Conservation (phyloP, 1,139 yeast genomes). For the Yamadazyma blattariae region DNA sequence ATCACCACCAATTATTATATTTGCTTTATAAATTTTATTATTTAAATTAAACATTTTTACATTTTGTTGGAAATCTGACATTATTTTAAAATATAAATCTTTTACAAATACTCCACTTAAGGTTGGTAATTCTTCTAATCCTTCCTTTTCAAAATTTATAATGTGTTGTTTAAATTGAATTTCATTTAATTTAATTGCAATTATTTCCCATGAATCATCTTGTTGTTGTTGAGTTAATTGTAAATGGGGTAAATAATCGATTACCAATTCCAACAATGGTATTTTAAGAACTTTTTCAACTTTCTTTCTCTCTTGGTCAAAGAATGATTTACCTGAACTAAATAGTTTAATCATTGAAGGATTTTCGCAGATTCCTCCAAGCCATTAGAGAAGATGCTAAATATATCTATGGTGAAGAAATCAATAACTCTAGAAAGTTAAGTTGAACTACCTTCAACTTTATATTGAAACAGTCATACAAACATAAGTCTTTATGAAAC, state of each 20-base stretch:
- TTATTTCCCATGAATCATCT: constrained; percentile 34
- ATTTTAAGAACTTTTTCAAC: constrained; percentile 23
- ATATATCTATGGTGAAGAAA: too few species aligned
- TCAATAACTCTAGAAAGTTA: too few species aligned
- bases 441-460: too few species aligned
- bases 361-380: background rate
- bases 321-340: constrained; percentile 21
- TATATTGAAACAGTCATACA: too few species aligned
- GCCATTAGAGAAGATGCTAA: too few species aligned
- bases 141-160: constrained; percentile 6
- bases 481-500: too few species aligned
- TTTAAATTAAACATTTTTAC: constrained; percentile 8
- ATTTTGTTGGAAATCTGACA: constrained; percentile 12
- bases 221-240: constrained; percentile 23
- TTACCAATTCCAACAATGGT: constrained; percentile 29
- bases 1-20: constrained; percentile 4
- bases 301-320: constrained; percentile 25
- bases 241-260: constrained; percentile 32
- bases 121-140: constrained; percentile 26
- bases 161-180: constrained; percentile 16
- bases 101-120: constrained; percentile 28
- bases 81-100: constrained; percentile 21
- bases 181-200: constrained; percentile 32
- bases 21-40: constrained; percentile 9
- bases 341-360: constrained; percentile 2